Percentiles rank a stretch among this genome's conserved stretches.
Conservation (phyloP, 2,329 filamentous ascomycete species). For the Cordyceps sp. region DNA sequence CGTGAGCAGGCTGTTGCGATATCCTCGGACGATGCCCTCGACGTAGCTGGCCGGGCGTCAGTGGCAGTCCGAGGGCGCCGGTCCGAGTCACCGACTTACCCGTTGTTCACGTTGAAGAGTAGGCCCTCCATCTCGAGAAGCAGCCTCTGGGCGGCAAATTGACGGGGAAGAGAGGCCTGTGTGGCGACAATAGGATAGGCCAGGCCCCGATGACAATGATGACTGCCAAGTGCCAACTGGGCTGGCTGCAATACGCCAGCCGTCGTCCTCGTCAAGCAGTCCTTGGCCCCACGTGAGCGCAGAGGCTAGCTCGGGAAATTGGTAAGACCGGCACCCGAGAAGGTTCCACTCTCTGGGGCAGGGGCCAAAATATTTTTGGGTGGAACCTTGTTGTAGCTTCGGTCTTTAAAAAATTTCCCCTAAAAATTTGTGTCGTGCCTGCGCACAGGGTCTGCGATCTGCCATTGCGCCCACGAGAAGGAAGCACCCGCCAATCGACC, state of each 20-base stretch:
- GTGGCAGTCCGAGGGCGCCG: slow-evolving; percentile 9
- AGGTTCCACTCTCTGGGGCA: too few relatives aligned
- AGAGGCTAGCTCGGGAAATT: too few relatives aligned
- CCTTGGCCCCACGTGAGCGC: too few relatives aligned
- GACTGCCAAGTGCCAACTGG: too few relatives aligned
- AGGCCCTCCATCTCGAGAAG: slow-evolving; percentile 61
- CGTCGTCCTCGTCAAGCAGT: too few relatives aligned
- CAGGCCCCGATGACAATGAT: too few relatives aligned
- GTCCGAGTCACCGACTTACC: slow-evolving; percentile 32
- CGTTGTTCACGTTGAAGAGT: slow-evolving; percentile 87
- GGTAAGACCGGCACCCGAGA: too few relatives aligned
- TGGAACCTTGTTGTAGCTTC: too few relatives aligned
- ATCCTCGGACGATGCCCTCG: slow-evolving; percentile 93
- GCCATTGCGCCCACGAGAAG: slow-evolving; percentile 19
- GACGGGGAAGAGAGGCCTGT: background rate
- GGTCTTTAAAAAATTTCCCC: background rate
- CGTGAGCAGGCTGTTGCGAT: slow-evolving; percentile 85
- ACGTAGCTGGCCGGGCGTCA: slow-evolving; percentile 52
- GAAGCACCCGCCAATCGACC: slow-evolving; percentile 12
- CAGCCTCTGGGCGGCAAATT: background rate
- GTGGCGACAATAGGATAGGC: background rate
- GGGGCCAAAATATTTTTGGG: background rate
- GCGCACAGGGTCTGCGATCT: too few relatives aligned
- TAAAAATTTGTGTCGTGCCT: too few relatives aligned
- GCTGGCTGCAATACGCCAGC: too few relatives aligned